phyloP scores from a whole-genome alignment of 2,329 filamentous ascomycete species.

The Diaporthe citri region DNA sequence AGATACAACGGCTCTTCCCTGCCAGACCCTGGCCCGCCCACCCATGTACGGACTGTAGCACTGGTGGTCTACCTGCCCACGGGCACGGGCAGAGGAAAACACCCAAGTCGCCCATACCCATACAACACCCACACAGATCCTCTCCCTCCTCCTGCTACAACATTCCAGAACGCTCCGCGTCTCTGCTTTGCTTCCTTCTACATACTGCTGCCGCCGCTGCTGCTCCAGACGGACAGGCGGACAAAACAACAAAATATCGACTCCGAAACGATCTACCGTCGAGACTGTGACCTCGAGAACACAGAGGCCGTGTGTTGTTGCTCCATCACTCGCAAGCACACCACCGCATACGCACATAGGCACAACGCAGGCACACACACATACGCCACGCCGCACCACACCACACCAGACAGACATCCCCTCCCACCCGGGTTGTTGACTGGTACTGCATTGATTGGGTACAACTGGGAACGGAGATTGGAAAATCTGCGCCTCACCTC shows the following conservation, averaged over 20 bases:
- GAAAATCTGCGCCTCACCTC: not conserved
- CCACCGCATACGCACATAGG: not conserved
- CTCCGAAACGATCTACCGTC: not conserved
- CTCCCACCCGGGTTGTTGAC: not conserved
- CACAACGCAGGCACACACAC: not conserved
- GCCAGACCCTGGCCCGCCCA: slow-evolving; percentile 1
- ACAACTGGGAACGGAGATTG: slow-evolving; percentile 22
- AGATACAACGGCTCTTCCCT: not conserved
- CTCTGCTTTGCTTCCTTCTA: slow-evolving; percentile 22
- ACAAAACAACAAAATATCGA: not conserved
- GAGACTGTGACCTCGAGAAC: slow-evolving; percentile 6
- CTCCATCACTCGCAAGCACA: slow-evolving; percentile 3
- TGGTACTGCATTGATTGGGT: slow-evolving; percentile 6
- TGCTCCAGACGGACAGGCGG: not conserved
- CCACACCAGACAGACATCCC: not conserved
- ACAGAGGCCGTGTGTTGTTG: slow-evolving; percentile 2
- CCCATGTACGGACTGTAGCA: not conserved
- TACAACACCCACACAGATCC: slow-evolving; percentile 18
- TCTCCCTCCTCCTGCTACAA: slow-evolving; percentile 31
- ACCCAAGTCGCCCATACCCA: slow-evolving; percentile 27
- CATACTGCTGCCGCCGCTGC: not conserved
- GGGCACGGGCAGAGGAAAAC: slow-evolving; percentile 23
- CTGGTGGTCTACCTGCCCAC: not conserved
- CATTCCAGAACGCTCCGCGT: slow-evolving; percentile 33
- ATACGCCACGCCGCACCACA: not conserved